Evolutionary conservation across 139 green algal genomes (phyloP).

Genomic region (Dunaliella sp.): DNA sequence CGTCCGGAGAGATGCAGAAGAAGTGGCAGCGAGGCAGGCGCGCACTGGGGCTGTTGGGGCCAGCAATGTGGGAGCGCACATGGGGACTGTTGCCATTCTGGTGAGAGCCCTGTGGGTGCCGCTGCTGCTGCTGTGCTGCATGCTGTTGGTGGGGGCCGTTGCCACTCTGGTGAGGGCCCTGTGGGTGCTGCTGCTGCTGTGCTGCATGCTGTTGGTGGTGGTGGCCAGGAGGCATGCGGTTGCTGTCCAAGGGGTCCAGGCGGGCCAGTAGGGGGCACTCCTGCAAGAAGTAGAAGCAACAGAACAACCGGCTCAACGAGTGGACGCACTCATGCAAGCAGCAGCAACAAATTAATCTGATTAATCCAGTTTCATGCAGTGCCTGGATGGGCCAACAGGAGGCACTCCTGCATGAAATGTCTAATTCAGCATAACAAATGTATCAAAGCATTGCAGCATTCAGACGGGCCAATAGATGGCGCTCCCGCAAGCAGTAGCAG

Average conservation of each 20-base stretch:
- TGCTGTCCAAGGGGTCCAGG: background rate
- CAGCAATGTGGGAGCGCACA: background rate
- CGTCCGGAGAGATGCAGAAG: constrained; percentile 55
- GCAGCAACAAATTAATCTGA: too few relatives aligned
- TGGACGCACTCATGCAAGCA: too few relatives aligned
- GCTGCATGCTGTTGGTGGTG: background rate
- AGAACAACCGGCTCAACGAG: too few relatives aligned
- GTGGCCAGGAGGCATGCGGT: background rate
- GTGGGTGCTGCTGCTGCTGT: constrained; percentile 1
- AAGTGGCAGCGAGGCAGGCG: constrained; percentile 18
- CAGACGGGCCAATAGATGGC: too few relatives aligned
- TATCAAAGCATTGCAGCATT: too few relatives aligned
- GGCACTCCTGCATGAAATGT: too few relatives aligned
- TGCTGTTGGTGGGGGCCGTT: background rate
- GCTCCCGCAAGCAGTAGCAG: too few relatives aligned
- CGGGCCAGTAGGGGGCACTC: constrained; percentile 42
- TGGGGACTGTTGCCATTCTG: too few relatives aligned
- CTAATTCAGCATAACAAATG: too few relatives aligned
- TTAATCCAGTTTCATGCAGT: too few relatives aligned
- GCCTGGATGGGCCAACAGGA: too few relatives aligned
- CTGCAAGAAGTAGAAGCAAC: background rate
- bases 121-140: background rate
- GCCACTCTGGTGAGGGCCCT: too few relatives aligned
- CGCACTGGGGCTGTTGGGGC: background rate
- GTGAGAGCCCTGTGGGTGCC: background rate